Evolutionary conservation across 2,329 filamentous ascomycete genomes (phyloP).

Genomic region (Hymenoscyphus linearis): DNA sequence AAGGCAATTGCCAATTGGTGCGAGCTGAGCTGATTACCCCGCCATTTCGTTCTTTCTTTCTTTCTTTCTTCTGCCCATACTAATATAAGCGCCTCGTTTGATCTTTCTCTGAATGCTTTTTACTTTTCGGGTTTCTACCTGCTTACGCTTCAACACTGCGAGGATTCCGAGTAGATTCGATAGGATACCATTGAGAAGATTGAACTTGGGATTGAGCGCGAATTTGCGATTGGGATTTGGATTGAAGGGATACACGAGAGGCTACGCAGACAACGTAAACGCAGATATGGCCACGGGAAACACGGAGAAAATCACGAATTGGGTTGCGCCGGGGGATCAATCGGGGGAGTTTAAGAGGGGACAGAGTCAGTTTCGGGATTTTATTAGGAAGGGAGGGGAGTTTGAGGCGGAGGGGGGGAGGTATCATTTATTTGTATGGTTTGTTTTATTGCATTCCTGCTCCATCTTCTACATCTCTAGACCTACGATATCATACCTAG

Average conservation of each 20-base stretch:
- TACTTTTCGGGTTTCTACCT: background rate
- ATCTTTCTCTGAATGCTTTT: background rate
- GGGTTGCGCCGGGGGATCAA: constrained; percentile 73
- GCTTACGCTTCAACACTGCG: too few relatives aligned
- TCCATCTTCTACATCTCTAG: constrained; percentile 61
- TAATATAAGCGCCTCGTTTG: too few relatives aligned
- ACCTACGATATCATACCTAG: too few relatives aligned
- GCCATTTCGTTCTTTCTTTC: background rate
- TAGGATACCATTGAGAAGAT: constrained; percentile 7
- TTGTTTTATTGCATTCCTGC: constrained; percentile 72
- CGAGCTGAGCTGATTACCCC: background rate
- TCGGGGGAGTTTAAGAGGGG: constrained; percentile 91
- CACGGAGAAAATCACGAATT: constrained; percentile 64
- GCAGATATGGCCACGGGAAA: constrained; percentile 16
- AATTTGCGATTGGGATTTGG: too few relatives aligned
- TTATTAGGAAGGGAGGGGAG: constrained; percentile 56
- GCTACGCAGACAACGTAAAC: background rate
- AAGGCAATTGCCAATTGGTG: background rate
- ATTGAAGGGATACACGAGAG: constrained; percentile 21
- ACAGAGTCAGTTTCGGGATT: constrained; percentile 71
- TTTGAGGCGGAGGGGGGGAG: constrained; percentile 76
- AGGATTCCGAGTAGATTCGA: too few relatives aligned
- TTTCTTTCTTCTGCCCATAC: background rate
- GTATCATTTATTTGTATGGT: constrained; percentile 85
- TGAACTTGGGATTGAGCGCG: background rate